phyloP scores from a whole-genome alignment of 768 basidiomycete species.

The Ramaria rubella region DNA sequence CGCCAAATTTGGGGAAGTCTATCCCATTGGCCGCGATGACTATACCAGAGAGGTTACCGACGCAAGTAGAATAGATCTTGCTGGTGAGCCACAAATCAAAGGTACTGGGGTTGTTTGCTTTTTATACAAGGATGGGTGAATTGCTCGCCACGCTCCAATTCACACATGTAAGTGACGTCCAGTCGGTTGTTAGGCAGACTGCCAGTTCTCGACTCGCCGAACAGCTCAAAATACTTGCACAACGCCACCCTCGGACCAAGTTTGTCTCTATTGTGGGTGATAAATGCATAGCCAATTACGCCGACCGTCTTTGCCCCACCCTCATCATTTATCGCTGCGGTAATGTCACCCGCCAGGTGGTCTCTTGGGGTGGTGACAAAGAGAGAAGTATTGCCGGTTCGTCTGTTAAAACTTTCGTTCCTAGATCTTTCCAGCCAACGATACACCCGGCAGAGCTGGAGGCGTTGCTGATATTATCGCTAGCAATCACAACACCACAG shows the following conservation, averaged over 20 bases:
- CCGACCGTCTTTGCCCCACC: slow-evolving; percentile 86
- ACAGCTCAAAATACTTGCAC: slow-evolving; percentile 67
- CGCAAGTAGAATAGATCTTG: slow-evolving; percentile 66
- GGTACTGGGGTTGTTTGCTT: slow-evolving; percentile 94
- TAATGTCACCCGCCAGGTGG: slow-evolving; percentile 79
- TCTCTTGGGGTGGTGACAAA: slow-evolving; percentile 76
- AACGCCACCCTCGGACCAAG: slow-evolving; percentile 85
- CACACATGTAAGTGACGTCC: neutral
- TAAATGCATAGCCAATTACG: slow-evolving; percentile 95
- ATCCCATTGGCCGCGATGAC: slow-evolving; percentile 87
- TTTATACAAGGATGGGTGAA: slow-evolving; percentile 92
- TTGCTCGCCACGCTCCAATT: slow-evolving; percentile 8
- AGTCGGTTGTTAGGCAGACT: slow-evolving; percentile 50
- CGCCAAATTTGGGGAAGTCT: slow-evolving; percentile 75
- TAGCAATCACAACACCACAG: slow-evolving; percentile 53
- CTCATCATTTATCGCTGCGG: slow-evolving; percentile 89
- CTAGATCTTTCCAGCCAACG: slow-evolving; percentile 2
- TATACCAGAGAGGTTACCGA: slow-evolving; percentile 95
- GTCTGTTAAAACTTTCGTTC: slow-evolving; percentile 7
- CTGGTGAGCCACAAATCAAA: slow-evolving; percentile 53
- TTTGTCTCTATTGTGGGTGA: slow-evolving; percentile 93
- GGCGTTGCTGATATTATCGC: slow-evolving; percentile 56
- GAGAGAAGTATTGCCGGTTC: slow-evolving; percentile 75
- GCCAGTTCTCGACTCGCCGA: slow-evolving; percentile 69
- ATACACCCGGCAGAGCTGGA: slow-evolving; percentile 56